Evolutionary conservation across 169 alveolate genomes (phyloP), one percentile per base, ranked within the genome.

Genomic region (Plasmodium relictum): DNA sequence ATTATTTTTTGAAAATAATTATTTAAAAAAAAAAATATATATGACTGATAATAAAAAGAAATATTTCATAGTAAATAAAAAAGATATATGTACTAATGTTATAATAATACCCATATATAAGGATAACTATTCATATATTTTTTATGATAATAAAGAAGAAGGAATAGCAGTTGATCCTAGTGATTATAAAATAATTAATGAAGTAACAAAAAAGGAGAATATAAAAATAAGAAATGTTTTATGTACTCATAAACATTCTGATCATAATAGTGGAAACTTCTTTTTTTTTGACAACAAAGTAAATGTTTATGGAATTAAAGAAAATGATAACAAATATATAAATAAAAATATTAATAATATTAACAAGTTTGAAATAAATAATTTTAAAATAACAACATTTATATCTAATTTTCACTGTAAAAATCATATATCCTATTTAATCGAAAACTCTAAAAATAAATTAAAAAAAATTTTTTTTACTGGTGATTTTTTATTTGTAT

Each of bases 231-330:
- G 62, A 58, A 22, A 76, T 76, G 63, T 76, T 20, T 24, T 76
- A 45, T 76, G 89, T 37, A 76, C 89, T 39, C 89, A 76, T 76
- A 76, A 76, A 45, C 89, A 76, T 76, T 37, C 63, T 63, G 89
- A 76, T 56, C 89, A 76, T 62, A 76, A 76, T 63, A 69, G 74
- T 20, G 89, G 89, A 42, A 76, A 76, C 31, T 24, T 22, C 41
- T 76, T 24, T 63, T 76, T 44, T 63, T 76, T 42, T 20, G 37
- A 76, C 22, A 63, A 76, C 61, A 76, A 76, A 44, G 62, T 76
- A 48, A 76, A 76, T 63, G 89, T 76, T 12, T 76, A 76, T 20
- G 89, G 89, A 44, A 76, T 76, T 48, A 76, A 76, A 63, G 89
- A 76, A 63, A 24, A 50, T 39, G 48, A 76, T 54, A 76, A 76